Percentiles rank a stretch among this genome's conserved stretches.
phyloP scores from a whole-genome alignment of 2,329 filamentous ascomycete species.

The Pseudogymnoascus pannorum region DNA sequence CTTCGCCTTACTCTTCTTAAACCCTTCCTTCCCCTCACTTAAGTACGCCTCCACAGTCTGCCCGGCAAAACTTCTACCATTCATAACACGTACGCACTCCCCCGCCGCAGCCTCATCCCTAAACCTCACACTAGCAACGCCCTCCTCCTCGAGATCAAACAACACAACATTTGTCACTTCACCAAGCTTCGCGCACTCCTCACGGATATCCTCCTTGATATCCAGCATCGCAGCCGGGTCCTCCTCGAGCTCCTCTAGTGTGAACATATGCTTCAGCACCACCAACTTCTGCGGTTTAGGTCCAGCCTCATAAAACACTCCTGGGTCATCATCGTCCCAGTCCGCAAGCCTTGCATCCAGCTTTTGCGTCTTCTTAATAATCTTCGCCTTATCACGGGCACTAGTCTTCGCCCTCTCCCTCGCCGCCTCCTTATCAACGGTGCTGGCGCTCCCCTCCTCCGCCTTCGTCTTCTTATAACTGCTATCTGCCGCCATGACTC shows the following conservation, averaged over 20 bases:
- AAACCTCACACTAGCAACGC: slow-evolving; percentile 82
- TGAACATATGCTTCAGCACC: slow-evolving; percentile 90
- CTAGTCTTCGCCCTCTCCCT: slow-evolving; percentile 43
- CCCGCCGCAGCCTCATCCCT: slow-evolving; percentile 60
- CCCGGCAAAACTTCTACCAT: slow-evolving; percentile 72
- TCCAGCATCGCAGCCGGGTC: slow-evolving; percentile 77
- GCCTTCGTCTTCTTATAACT: slow-evolving; percentile 88
- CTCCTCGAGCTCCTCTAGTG: slow-evolving; percentile 73
- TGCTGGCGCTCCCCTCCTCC: slow-evolving; percentile 22
- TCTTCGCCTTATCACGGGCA: slow-evolving; percentile 73
- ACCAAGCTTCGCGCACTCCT: slow-evolving; percentile 82
- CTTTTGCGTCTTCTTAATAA: slow-evolving; percentile 85
- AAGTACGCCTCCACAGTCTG: slow-evolving; percentile 64
- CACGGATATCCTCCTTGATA: slow-evolving; percentile 88
- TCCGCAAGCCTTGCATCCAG: slow-evolving; percentile 86
- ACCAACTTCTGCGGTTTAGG: slow-evolving; percentile 68
- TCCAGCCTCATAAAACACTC: slow-evolving; percentile 42
- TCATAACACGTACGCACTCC: slow-evolving; percentile 67
- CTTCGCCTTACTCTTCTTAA: slow-evolving; percentile 58
- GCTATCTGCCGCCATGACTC: slow-evolving; percentile 75
- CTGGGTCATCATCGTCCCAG: slow-evolving; percentile 86
- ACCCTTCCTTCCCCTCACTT: slow-evolving; percentile 64
- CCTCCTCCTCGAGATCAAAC: slow-evolving; percentile 78
- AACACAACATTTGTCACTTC: slow-evolving; percentile 85
- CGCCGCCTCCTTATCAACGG: slow-evolving; percentile 33